phyloP scores from a whole-genome alignment of 768 basidiomycete genomes.

The Hypholoma fasciculare region DNA sequence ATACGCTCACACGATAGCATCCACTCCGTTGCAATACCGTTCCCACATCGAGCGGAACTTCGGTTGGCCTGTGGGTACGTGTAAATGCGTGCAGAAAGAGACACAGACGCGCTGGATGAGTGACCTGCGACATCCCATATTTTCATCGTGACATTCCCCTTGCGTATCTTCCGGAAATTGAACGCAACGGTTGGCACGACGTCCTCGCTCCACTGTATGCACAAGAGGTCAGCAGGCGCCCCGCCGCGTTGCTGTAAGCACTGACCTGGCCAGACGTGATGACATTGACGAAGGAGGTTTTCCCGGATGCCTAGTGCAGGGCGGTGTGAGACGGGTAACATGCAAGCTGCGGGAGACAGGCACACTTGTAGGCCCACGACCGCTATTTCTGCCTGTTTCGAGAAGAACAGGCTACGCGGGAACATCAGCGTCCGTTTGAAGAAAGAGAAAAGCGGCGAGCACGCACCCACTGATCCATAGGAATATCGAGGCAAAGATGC shows the following conservation, averaged over 20 bases:
- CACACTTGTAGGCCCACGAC: conserved; percentile 87
- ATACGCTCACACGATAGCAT: conserved; percentile 79
- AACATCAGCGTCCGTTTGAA: neutral
- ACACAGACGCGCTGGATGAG: conserved; percentile 16
- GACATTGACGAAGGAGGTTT: conserved; percentile 93
- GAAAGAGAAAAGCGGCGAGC: neutral
- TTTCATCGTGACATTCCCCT: conserved; percentile 89
- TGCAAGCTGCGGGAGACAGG: neutral
- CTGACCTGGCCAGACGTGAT: conserved; percentile 81
- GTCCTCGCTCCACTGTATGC: conserved; percentile 84
- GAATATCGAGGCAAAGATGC: conserved; percentile 41
- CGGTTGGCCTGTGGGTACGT: conserved; percentile 65
- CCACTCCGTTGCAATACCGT: conserved; percentile 89
- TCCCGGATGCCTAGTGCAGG: conserved; percentile 76
- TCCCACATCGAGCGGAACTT: conserved; percentile 97
- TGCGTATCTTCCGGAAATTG: conserved; percentile 85
- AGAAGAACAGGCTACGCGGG: conserved; percentile 70
- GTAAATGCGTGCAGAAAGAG: neutral
- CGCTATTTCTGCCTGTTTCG: conserved; percentile 84
- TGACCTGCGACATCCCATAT: conserved; percentile 94
- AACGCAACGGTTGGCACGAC: conserved; percentile 96
- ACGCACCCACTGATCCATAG: conserved; percentile 47
- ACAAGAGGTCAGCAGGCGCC: conserved; percentile 10
- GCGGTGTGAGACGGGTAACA: neutral
- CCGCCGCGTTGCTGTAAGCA: neutral